These are phyloP conservation scores for Talaromyces ruber DNA, from an alignment of 495 filamentous ascomycete species.

Conservation along the genomic window DNA sequence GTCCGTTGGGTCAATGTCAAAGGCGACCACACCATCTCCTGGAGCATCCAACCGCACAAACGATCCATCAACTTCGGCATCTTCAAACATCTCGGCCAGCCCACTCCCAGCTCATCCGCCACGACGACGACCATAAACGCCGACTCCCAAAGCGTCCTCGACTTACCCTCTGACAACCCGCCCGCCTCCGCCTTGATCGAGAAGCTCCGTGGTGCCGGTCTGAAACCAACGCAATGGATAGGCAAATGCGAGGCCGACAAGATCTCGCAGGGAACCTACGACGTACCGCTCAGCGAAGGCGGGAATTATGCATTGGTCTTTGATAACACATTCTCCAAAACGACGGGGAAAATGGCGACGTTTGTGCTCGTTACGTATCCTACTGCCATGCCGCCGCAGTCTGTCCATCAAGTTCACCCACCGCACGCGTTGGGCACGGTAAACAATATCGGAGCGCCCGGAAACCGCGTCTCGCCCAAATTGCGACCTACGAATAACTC, in stretches of 20 bases:
- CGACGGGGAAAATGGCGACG: constrained; percentile 86
- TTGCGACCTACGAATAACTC: constrained; percentile 8
- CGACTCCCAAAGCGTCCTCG: constrained; percentile 32
- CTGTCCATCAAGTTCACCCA: constrained; percentile 57
- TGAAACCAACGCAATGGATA: constrained; percentile 79
- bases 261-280: constrained; percentile 83
- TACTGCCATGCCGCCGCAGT: constrained; percentile 71
- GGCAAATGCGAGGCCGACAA: constrained; percentile 95
- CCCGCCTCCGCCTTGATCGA: constrained; percentile 58
- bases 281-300: constrained; percentile 60
- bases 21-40: constrained; percentile 84
- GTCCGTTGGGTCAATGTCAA: constrained; percentile 94
- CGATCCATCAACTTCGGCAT: constrained; percentile 97
- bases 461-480: neutral
- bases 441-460: constrained; percentile 18
- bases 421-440: constrained; percentile 32
- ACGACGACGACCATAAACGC: constrained; percentile 34
- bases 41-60: constrained; percentile 95
- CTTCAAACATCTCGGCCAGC: constrained; percentile 84
- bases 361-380: constrained; percentile 93
- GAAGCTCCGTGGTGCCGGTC: constrained; percentile 74
- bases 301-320: constrained; percentile 97
- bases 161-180: constrained; percentile 21
- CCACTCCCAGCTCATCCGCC: constrained; percentile 25
- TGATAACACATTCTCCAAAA: constrained; percentile 98